A percentile compares a stretch with the other conserved stretches of the same genome.
Conservation (phyloP, 2,329 filamentous ascomycete species). For the Fusarium sp. region DNA sequence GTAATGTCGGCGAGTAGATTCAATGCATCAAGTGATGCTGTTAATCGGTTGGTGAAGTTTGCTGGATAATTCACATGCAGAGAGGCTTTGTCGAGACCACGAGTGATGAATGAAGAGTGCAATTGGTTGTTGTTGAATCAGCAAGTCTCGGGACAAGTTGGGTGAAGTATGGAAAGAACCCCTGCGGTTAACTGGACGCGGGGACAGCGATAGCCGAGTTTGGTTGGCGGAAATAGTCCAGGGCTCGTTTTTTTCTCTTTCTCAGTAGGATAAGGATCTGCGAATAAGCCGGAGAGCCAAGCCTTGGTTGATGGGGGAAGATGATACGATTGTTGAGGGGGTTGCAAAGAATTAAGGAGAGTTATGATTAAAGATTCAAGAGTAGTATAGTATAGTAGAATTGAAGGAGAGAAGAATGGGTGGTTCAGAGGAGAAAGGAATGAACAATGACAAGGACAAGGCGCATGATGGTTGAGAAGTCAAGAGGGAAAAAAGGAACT, state of each 20-base stretch:
- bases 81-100: slow-evolving; percentile 34
- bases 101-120: slow-evolving; percentile 34
- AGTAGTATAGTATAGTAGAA: background rate
- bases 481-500: background rate
- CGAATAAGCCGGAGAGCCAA: slow-evolving; percentile 32
- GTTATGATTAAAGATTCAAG: background rate
- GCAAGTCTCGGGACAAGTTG: slow-evolving; percentile 34
- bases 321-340: slow-evolving; percentile 20
- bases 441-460: slow-evolving; percentile 15
- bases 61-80: slow-evolving; percentile 27
- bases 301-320: slow-evolving; percentile 17
- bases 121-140: slow-evolving; percentile 42
- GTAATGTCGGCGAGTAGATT: slow-evolving; percentile 21
- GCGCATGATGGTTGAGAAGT: slow-evolving; percentile 33
- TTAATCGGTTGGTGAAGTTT: slow-evolving; percentile 13
- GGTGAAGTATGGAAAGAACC: slow-evolving; percentile 24
- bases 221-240: slow-evolving; percentile 36
- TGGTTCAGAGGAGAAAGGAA: slow-evolving; percentile 19
- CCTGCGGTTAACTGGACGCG: slow-evolving; percentile 40
- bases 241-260: slow-evolving; percentile 10
- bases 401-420: slow-evolving; percentile 15
- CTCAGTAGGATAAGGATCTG: slow-evolving; percentile 38
- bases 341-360: slow-evolving; percentile 16
- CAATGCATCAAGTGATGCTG: slow-evolving; percentile 26
- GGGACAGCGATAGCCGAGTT: slow-evolving; percentile 42